Percentiles rank a stretch among this genome's conserved stretches.
Conservation (phyloP, 306 rosid species). For the Hippophae tibetana region DNA sequence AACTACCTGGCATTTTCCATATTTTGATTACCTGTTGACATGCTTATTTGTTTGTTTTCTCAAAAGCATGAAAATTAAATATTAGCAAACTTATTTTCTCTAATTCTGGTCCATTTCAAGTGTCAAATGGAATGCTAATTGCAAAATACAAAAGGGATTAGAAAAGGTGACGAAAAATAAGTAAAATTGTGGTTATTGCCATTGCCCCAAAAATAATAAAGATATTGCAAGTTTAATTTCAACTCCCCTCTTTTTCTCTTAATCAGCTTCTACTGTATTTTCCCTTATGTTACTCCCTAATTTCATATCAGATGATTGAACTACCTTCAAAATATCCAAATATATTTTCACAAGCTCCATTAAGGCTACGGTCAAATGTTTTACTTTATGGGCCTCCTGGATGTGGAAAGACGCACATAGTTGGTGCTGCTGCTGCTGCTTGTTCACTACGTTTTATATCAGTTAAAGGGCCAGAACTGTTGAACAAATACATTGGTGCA, state of each 20-base stretch:
- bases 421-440: conserved; percentile 96
- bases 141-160: no score
- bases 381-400: conserved; percentile 97
- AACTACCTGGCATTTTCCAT: no score
- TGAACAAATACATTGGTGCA: conserved; percentile 95
- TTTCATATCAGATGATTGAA: conserved; percentile 60
- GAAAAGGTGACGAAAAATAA: no score
- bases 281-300: conserved; percentile 1
- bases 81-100: no score
- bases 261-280: neutral
- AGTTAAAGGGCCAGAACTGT: conserved; percentile 88
- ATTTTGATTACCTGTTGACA: no score
- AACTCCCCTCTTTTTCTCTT: neutral
- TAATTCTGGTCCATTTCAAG: no score
- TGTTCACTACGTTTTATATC: conserved; percentile 86
- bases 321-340: conserved; percentile 87
- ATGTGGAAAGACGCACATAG: conserved; percentile 92
- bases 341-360: conserved; percentile 78
- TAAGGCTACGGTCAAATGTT: conserved; percentile 87
- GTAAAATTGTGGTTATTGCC: no score
- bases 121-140: no score
- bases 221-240: neutral
- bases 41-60: no score
- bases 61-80: no score
- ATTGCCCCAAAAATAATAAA: no score